phyloP scores from a whole-genome alignment of 1,139 yeast species.

The Taphrina flavorubra region DNA sequence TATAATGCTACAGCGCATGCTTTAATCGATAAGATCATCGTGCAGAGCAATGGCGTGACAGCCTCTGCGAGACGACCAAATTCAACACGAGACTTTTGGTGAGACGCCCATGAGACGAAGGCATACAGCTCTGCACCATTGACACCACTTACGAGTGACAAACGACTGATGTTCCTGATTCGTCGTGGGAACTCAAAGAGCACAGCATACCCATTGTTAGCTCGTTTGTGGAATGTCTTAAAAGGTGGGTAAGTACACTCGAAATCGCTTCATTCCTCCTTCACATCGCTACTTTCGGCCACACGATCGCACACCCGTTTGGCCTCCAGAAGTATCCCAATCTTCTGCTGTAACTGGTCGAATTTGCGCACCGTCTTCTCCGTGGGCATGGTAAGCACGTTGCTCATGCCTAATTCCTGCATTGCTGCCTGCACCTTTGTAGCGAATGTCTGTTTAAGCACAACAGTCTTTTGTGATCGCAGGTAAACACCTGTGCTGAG shows the following conservation, averaged over 20 bases:
- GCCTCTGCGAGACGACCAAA: too few species aligned
- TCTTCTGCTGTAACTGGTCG: slow-evolving; percentile 75
- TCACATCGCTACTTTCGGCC: slow-evolving; percentile 49
- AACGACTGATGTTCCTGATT: too few species aligned
- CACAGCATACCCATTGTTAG: too few species aligned
- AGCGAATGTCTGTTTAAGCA: slow-evolving; percentile 73
- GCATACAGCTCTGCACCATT: too few species aligned
- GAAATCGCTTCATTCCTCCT: not conserved
- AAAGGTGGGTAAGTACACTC: not conserved
- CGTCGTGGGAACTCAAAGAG: too few species aligned
- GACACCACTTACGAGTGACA: too few species aligned
- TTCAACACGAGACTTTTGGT: too few species aligned
- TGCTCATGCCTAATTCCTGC: slow-evolving; percentile 76
- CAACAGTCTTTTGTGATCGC: slow-evolving; percentile 70
- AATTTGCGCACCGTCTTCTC: slow-evolving; percentile 76
- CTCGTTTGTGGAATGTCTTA: not conserved
- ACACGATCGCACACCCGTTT: slow-evolving; percentile 87
- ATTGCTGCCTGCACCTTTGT: slow-evolving; percentile 73
- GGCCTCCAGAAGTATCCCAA: slow-evolving; percentile 76
- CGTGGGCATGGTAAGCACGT: slow-evolving; percentile 87
- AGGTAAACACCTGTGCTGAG: slow-evolving; percentile 77
- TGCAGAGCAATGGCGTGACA: too few species aligned
- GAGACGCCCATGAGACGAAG: too few species aligned
- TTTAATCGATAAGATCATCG: too few species aligned
- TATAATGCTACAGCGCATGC: too few species aligned